These are phyloP conservation scores for Trichoderma citrinoviride DNA, from an alignment of 2,329 filamentous ascomycete species.

Conservation along the genomic window DNA sequence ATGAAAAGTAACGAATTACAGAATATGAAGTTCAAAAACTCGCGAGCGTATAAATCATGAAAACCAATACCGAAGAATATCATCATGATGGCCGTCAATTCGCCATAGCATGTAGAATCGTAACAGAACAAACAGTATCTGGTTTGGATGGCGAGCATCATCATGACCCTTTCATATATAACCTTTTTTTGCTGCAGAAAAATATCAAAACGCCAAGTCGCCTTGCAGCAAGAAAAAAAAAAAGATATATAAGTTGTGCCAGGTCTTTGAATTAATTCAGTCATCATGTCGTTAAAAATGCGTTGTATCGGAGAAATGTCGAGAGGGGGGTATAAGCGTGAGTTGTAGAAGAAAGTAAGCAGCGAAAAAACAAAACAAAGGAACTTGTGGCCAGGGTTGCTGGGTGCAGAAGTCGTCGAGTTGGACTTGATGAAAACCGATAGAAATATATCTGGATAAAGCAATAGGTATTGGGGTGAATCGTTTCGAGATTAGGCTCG, in stretches of 20 bases:
- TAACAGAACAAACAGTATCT: neutral
- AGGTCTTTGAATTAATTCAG: neutral
- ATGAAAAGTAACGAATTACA: slow-evolving; percentile 8
- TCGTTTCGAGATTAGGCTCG: neutral
- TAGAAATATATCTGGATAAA: neutral
- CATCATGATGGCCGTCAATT: neutral
- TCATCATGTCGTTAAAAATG: neutral
- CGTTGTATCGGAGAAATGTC: neutral
- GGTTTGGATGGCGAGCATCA: neutral
- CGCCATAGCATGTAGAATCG: neutral
- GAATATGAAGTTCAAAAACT: neutral
- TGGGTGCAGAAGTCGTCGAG: neutral
- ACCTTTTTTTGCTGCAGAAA: neutral
- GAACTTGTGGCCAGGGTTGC: neutral
- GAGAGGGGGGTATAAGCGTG: neutral
- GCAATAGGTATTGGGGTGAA: neutral
- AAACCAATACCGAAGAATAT: neutral
- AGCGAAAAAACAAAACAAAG: neutral
- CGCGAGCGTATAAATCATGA: too few species aligned
- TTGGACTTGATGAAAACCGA: neutral
- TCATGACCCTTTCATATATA: neutral
- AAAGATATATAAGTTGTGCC: neutral
- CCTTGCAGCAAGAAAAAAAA: neutral
- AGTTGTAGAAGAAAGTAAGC: neutral
- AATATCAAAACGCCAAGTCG: neutral